phyloP scores from a whole-genome alignment of 805 yeast species.

The Saturnispora saitoi region DNA sequence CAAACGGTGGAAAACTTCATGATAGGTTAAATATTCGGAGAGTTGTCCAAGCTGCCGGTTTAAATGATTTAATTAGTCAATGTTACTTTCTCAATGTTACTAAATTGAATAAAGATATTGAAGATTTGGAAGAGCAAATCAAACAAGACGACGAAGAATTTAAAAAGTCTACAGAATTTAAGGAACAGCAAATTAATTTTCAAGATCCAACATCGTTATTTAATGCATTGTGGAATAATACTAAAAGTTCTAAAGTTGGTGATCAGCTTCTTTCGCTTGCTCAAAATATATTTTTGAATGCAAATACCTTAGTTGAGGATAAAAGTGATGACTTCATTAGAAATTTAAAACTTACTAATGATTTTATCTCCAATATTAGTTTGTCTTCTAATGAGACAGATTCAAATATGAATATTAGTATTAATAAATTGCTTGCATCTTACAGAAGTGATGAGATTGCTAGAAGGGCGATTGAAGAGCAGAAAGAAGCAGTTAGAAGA shows the following conservation, averaged over 20 bases:
- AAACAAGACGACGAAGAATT: constrained; percentile 35
- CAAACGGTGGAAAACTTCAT: constrained; percentile 29
- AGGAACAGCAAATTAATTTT: constrained; percentile 43
- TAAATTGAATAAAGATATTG: constrained; percentile 35
- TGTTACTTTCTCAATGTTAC: constrained; percentile 34
- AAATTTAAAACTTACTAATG: constrained; percentile 48
- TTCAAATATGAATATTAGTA: constrained; percentile 66
- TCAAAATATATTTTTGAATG: constrained; percentile 52
- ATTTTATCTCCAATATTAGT: constrained; percentile 45
- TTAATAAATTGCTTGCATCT: constrained; percentile 61
- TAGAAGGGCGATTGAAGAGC: constrained; percentile 49
- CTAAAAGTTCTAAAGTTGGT: constrained; percentile 52
- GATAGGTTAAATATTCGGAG: constrained; percentile 42
- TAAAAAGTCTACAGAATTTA: constrained; percentile 30
- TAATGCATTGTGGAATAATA: constrained; percentile 45
- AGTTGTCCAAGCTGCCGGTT: constrained; percentile 35
- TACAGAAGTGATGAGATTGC: constrained; percentile 84
- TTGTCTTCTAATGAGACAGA: constrained; percentile 48
- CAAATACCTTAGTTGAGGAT: constrained; percentile 27
- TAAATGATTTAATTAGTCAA: constrained; percentile 29
- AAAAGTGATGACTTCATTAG: constrained; percentile 36
- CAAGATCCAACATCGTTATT: constrained; percentile 68
- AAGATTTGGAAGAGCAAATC: constrained; percentile 32
- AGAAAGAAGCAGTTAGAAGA: constrained; percentile 31
- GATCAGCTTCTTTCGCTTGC: constrained; percentile 52